phyloP scores from a whole-genome alignment of 2,329 filamentous ascomycete genomes.

The Fusarium musae region DNA sequence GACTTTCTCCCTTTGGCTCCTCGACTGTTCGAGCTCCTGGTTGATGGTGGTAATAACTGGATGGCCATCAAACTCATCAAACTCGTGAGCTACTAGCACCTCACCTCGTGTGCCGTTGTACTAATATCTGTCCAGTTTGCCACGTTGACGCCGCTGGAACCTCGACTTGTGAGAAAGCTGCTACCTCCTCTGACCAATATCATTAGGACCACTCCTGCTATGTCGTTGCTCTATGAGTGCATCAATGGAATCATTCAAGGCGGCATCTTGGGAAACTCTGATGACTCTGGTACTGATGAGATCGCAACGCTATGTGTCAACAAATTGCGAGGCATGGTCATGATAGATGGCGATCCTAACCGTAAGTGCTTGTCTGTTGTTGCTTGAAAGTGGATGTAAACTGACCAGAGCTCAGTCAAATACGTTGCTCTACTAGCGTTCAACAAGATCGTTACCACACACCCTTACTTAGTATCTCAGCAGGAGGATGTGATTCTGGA shows the following conservation, averaged over 20 bases:
- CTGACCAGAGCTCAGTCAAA: constrained; percentile 73
- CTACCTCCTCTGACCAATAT: constrained; percentile 90
- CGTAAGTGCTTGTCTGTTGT: constrained; percentile 63
- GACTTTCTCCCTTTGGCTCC: constrained; percentile 95
- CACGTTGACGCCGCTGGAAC: constrained; percentile 90
- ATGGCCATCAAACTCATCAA: constrained; percentile 99
- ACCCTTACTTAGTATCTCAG: constrained; percentile 87
- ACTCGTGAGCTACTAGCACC: constrained; percentile 65
- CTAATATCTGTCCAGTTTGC: constrained; percentile 76
- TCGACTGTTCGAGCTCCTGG: constrained; percentile 89
- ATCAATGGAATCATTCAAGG: constrained; percentile 99
- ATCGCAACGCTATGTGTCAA: constrained; percentile 92
- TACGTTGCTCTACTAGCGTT: constrained; percentile 96
- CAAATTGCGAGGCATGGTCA: constrained; percentile 93
- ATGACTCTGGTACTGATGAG: constrained; percentile 87
- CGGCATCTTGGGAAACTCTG: constrained; percentile 86
- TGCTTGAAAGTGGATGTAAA: not conserved
- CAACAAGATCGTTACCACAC: constrained; percentile 90
- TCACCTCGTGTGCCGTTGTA: not conserved
- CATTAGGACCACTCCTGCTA: constrained; percentile 93
- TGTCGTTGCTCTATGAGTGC: constrained; percentile 98
- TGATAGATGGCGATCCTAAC: constrained; percentile 93
- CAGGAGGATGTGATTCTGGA: constrained; percentile 97
- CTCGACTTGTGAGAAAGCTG: constrained; percentile 89
- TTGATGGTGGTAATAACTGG: constrained; percentile 96